phyloP scores from a whole-genome alignment of 83 land plant genomes.

The Larix sibirica region DNA sequence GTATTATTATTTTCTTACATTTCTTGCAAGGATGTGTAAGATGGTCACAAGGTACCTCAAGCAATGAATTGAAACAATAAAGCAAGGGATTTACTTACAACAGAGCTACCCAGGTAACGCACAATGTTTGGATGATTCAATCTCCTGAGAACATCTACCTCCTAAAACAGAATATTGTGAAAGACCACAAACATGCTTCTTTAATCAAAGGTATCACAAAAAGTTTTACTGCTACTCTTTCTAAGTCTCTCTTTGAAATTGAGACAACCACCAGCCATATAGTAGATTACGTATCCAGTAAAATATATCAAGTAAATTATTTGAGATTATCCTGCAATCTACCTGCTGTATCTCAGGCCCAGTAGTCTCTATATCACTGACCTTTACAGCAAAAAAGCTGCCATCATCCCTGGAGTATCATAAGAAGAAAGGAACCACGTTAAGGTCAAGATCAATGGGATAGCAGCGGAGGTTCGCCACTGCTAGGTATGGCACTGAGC shows the following conservation, averaged over 20 bases:
- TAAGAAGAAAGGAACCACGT: background rate
- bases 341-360: slow-evolving; percentile 50
- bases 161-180: slow-evolving; percentile 24
- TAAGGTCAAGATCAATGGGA: background rate
- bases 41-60: background rate
- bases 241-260: background rate
- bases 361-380: slow-evolving; percentile 29
- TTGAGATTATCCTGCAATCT: background rate
- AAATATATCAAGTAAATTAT: background rate
- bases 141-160: slow-evolving; percentile 42
- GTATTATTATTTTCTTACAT: slow-evolving; percentile 1
- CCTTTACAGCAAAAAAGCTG: slow-evolving; percentile 60
- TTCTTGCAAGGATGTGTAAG: background rate
- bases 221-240: background rate
- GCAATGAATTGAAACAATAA: background rate
- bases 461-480: background rate
- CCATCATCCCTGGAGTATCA: slow-evolving; percentile 51
- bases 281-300: background rate
- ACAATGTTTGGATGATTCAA: slow-evolving; percentile 61
- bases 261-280: background rate
- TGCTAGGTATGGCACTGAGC: background rate
- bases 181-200: background rate
- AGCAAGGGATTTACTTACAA: slow-evolving; percentile 32
- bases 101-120: slow-evolving; percentile 39
- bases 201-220: background rate